Evolutionary conservation across 2,329 filamentous ascomycete species (phyloP).

Genomic region (Amesomyces nigricolor): DNA sequence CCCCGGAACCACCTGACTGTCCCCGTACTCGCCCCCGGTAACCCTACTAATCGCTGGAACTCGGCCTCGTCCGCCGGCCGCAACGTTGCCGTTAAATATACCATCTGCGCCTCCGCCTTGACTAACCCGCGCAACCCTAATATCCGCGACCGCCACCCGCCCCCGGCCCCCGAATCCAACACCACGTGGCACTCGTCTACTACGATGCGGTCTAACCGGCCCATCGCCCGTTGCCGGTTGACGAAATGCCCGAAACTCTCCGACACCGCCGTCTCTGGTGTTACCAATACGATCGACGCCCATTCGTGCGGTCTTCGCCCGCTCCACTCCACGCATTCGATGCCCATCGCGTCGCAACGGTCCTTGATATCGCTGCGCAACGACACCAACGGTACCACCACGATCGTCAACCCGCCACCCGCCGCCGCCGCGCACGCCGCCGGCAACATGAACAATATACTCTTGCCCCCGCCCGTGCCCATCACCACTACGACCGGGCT

Average conservation of each 20-base stretch:
- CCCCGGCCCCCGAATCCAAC: constrained; percentile 5
- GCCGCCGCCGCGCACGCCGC: background rate
- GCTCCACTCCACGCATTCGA: background rate
- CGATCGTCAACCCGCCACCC: background rate
- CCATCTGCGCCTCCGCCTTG: background rate
- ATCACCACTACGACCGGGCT: constrained; percentile 16
- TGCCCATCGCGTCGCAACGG: background rate
- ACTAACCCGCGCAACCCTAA: background rate
- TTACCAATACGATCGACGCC: constrained; percentile 1
- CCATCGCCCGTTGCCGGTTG: constrained; percentile 3
- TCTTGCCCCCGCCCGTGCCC: constrained; percentile 19
- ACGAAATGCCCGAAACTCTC: constrained; percentile 2
- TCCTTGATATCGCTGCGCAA: background rate
- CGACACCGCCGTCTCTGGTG: background rate
- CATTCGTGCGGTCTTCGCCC: background rate
- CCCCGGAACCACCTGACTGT: constrained; percentile 4
- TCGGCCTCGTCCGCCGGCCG: constrained; percentile 1
- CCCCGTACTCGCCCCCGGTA: background rate
- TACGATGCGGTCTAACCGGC: constrained; percentile 4
- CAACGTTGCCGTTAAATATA: constrained; percentile 5
- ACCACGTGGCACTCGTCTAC: constrained; percentile 8
- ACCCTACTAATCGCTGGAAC: constrained; percentile 4
- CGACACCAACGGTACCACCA: constrained; percentile 7
- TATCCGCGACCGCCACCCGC: constrained; percentile 1
- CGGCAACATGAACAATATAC: constrained; percentile 21